Conservation (phyloP, 78 protist species). For the Salpingoeca rosetta region DNA sequence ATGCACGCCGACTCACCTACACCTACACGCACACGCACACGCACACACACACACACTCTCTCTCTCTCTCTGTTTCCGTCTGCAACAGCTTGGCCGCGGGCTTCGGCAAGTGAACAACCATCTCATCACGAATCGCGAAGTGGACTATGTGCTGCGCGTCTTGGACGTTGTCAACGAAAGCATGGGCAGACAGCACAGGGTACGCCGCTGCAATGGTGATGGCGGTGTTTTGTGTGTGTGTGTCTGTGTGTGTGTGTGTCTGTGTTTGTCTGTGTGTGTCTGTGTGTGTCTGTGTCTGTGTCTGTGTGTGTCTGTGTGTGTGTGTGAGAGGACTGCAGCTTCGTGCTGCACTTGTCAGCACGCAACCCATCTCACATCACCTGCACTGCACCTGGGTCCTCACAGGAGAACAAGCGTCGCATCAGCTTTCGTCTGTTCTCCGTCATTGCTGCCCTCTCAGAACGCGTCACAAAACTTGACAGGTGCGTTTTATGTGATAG, state of each 20-base stretch:
- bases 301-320: no score
- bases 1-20: not conserved
- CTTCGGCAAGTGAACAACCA: not conserved
- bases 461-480: not conserved
- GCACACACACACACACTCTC: not conserved
- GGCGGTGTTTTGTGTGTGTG: no score
- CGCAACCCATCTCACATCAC: no score
- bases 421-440: not conserved
- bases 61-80: not conserved
- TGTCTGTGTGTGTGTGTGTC: no score
- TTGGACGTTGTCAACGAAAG: not conserved
- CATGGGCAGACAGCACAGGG: not conserved
- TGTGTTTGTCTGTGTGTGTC: no score
- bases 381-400: no score
- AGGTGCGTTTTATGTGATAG: no score
- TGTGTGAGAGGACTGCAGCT: no score
- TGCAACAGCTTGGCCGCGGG: not conserved
- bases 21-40: not conserved
- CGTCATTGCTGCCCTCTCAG: not conserved
- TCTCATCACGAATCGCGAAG: not conserved
- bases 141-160: not conserved
- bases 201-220: no score
- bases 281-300: no score
- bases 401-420: not conserved
- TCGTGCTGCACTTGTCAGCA: no score